Conservation (phyloP, 2,329 filamentous ascomycete genomes). For the Phaeosphaeria sp. region DNA sequence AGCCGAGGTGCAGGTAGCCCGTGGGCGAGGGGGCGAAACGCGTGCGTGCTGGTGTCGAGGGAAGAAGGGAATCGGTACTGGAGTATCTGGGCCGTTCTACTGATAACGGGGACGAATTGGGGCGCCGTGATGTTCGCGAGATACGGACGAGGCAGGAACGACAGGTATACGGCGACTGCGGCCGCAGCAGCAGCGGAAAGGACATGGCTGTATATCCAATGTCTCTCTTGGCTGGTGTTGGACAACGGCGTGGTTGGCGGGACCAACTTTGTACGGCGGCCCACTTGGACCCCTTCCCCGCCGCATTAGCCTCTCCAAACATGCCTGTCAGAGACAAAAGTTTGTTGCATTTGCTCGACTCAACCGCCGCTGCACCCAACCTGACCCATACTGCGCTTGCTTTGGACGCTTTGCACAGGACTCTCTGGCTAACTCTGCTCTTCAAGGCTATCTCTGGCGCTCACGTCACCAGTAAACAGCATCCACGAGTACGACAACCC, state of each 20-base stretch:
- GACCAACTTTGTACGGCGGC: slow-evolving; percentile 6
- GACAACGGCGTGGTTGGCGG: neutral
- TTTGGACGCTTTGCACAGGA: neutral
- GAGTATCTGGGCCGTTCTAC: too few species aligned
- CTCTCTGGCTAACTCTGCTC: neutral
- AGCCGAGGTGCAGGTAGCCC: slow-evolving; percentile 90
- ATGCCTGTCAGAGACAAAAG: slow-evolving; percentile 1
- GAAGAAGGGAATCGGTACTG: slow-evolving; percentile 12
- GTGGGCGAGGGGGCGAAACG: slow-evolving; percentile 97
- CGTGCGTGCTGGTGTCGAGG: slow-evolving; percentile 60
- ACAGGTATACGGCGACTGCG: slow-evolving; percentile 37
- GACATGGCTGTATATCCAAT: slow-evolving; percentile 27
- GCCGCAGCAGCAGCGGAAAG: slow-evolving; percentile 22
- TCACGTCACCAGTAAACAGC: neutral
- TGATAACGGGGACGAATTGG: slow-evolving; percentile 21
- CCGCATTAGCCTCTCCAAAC: neutral
- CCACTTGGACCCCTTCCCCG: neutral
- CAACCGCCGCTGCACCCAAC: neutral
- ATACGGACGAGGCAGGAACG: slow-evolving; percentile 35
- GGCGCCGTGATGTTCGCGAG: slow-evolving; percentile 20
- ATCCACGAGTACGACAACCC: slow-evolving; percentile 5
- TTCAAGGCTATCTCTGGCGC: neutral
- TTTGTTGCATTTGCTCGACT: neutral
- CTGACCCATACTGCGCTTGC: neutral
- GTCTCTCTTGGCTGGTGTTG: neutral